A percentile compares a stretch with the other conserved stretches of the same genome.
These are phyloP conservation scores for Alternaria panax DNA, from an alignment of 2,329 filamentous ascomycete genomes.

Conservation along the genomic window DNA sequence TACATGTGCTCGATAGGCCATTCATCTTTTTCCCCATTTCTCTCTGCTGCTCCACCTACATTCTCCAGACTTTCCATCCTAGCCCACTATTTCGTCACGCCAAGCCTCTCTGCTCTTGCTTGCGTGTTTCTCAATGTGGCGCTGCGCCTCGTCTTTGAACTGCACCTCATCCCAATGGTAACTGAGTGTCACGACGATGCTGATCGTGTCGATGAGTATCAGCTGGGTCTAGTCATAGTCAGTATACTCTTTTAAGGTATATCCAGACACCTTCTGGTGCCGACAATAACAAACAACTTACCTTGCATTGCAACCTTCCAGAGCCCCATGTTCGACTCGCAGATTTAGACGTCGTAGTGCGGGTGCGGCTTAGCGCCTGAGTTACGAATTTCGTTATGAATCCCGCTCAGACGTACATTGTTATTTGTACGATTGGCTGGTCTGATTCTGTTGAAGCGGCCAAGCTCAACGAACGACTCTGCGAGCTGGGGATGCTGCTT, in stretches of 20 bases:
- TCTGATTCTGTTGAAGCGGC: neutral
- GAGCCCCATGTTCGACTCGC: conserved; percentile 50
- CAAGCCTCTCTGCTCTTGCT: conserved; percentile 30
- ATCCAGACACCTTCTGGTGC: neutral
- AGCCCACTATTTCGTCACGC: neutral
- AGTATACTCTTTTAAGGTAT: neutral
- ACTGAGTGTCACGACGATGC: conserved; percentile 42
- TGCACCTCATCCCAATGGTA: conserved; percentile 45
- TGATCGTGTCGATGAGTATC: conserved; percentile 33
- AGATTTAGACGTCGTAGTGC: conserved; percentile 51
- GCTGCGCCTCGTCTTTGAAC: conserved; percentile 40
- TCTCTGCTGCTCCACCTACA: neutral
- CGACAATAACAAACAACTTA: neutral
- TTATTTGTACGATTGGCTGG: conserved; percentile 7
- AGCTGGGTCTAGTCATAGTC: neutral
- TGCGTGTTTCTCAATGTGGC: conserved; percentile 38
- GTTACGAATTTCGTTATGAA: conserved; percentile 47
- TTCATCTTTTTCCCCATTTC: neutral
- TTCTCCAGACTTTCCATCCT: neutral
- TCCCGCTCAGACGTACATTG: conserved; percentile 35
- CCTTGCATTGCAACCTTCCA: conserved; percentile 40
- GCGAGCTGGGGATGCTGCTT: conserved; percentile 40
- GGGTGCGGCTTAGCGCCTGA: conserved; percentile 40
- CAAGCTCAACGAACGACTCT: conserved; percentile 17
- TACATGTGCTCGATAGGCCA: neutral